Evolutionary conservation across 805 yeast genomes (phyloP), one percentile per base, ranked within the genome.

Genomic region (Sporopachydermia lactativora): DNA sequence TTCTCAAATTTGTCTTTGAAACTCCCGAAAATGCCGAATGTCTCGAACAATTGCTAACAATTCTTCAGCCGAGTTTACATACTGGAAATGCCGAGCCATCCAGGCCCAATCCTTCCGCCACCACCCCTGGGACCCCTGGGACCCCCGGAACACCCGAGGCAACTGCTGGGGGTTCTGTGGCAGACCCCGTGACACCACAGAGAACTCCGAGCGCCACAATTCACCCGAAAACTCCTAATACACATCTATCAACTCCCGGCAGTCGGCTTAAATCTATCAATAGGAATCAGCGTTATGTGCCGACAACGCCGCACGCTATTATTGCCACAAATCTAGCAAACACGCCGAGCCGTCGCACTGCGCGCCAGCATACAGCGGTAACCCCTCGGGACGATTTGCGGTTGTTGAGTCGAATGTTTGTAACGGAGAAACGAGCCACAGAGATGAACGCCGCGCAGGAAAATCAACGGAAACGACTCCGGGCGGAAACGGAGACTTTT

Each of bases 351-450:
- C 36, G 38, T 24, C 17, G 43, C 19, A 18, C 36, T 6, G 14
- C n/a, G n/a, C 18, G 31, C 24, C 39, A 35, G 16, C 3, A 13
- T 18, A 17, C 17, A 8, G 34, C 15, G 13, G 11, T 40, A 14
- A 48, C 47, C 6, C 48, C 48, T 3, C 35, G 49, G 16, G 47
- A 45, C 8, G 47, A 42, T 8, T 42, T 50, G 15, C 37, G 52
- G 24, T 42, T 41, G 13, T 36, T 50, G 24, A 50, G 53, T 16
- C 28, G 53, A n/a, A 49, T 40, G 3, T 19, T 50, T 42, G 47
- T 41, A 4, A 41, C 37, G 17, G 47, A 49, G 15, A 40, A 45
- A 18, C 5, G 13, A 35, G 19, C 35, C 16, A 28, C 38, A 4
- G 38, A 45, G 15, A 19, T 49, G n/a, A 45, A 41, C 14, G 47